Evolutionary conservation across 2,329 filamentous ascomycete genomes (phyloP).

Genomic region (Tympanopsis confertula): DNA sequence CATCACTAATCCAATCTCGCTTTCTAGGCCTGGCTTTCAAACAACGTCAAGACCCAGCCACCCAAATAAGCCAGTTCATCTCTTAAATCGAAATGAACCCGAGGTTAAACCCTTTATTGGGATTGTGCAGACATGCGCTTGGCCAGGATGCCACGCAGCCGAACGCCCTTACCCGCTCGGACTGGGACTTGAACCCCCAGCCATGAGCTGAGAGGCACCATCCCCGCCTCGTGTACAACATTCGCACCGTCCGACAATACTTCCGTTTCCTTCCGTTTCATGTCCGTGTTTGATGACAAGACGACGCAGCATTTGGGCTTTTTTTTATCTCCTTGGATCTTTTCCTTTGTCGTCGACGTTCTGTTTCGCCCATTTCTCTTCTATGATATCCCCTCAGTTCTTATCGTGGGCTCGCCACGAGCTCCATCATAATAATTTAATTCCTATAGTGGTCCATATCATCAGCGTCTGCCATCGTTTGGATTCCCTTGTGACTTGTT

Average conservation of each 20-base stretch:
- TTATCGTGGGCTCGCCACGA: neutral
- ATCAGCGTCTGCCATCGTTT: too few relatives aligned
- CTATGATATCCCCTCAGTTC: conserved; percentile 1
- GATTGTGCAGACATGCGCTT: too few relatives aligned
- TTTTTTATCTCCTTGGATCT: neutral
- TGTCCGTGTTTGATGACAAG: conserved; percentile 1
- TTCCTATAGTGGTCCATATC: too few relatives aligned
- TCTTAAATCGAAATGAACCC: too few relatives aligned
- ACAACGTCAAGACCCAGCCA: conserved; percentile 64
- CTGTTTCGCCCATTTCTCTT: neutral
- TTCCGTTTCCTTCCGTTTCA: neutral
- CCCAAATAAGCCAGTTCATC: neutral
- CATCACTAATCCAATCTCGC: neutral
- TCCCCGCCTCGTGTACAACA: neutral
- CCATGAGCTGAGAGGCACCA: neutral
- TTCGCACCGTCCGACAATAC: neutral
- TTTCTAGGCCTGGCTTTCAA: conserved; percentile 60
- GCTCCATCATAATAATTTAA: neutral
- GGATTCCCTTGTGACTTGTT: too few relatives aligned
- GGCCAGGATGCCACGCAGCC: too few relatives aligned
- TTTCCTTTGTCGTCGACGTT: neutral
- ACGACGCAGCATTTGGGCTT: conserved; percentile 1
- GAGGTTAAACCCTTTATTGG: too few relatives aligned
- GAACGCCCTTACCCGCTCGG: too few relatives aligned
- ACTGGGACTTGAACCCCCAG: too few relatives aligned